phyloP scores from a whole-genome alignment of 2,329 filamentous ascomycete genomes.

The Graphium sp. region DNA sequence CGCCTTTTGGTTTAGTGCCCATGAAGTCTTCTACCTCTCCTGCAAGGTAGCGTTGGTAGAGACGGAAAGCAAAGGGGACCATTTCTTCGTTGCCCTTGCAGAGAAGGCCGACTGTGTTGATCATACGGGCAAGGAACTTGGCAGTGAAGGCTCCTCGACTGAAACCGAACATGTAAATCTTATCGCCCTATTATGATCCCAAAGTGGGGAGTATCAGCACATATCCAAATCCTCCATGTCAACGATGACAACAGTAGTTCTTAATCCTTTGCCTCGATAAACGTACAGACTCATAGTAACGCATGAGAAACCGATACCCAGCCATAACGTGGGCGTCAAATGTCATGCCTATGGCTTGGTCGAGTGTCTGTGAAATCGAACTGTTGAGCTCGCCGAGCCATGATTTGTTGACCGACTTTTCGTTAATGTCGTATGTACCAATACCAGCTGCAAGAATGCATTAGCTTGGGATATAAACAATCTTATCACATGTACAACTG shows the following conservation, averaged over 20 bases:
- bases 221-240: neutral
- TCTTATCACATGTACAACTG: neutral
- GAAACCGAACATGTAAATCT: slow-evolving; percentile 38
- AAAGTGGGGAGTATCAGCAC: neutral
- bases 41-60: slow-evolving; percentile 22
- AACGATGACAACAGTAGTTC: neutral
- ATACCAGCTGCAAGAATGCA: slow-evolving; percentile 20
- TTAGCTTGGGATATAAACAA: neutral
- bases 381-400: slow-evolving; percentile 16
- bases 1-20: slow-evolving; percentile 6
- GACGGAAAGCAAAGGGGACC: slow-evolving; percentile 29
- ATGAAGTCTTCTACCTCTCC: slow-evolving; percentile 18
- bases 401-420: slow-evolving; percentile 20
- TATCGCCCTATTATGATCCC: slow-evolving; percentile 19
- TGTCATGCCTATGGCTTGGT: slow-evolving; percentile 24
- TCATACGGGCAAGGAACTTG: slow-evolving; percentile 33
- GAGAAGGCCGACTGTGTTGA: slow-evolving; percentile 28
- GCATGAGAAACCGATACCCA: slow-evolving; percentile 37
- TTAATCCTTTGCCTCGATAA: neutral
- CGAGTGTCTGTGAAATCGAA: slow-evolving; percentile 19
- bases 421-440: slow-evolving; percentile 28
- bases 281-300: slow-evolving; percentile 26
- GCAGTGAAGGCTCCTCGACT: slow-evolving; percentile 34
- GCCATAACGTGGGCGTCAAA: slow-evolving; percentile 34
- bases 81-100: slow-evolving; percentile 35